phyloP scores from a whole-genome alignment of 495 filamentous ascomycete species.

The Aspergillus baeticus region DNA sequence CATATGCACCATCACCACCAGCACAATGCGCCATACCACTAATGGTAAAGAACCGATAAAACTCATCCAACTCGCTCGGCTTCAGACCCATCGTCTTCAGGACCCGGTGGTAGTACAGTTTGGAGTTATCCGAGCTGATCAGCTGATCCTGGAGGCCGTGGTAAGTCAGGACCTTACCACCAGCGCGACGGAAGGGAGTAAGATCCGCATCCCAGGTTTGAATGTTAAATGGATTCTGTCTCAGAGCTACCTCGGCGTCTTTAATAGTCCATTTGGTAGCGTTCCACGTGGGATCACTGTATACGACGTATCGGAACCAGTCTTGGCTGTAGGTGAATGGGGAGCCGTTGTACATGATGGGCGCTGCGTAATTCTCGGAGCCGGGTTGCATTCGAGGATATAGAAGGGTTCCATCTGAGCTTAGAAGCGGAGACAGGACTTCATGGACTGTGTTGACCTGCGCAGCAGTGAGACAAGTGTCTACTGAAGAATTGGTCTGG shows the following conservation, averaged over 20 bases:
- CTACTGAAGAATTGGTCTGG: constrained; percentile 23
- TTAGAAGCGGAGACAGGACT: constrained; percentile 54
- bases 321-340: constrained; percentile 42
- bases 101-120: constrained; percentile 45
- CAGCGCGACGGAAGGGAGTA: constrained; percentile 36
- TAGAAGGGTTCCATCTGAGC: constrained; percentile 49
- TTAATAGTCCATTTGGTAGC: constrained; percentile 35
- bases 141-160: constrained; percentile 48
- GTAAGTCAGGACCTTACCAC: constrained; percentile 52
- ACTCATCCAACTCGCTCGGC: constrained; percentile 48
- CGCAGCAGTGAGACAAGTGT: constrained; percentile 52
- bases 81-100: constrained; percentile 40
- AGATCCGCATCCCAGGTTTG: constrained; percentile 51
- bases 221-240: constrained; percentile 48
- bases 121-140: constrained; percentile 44
- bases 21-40: constrained; percentile 56
- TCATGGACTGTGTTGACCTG: constrained; percentile 56
- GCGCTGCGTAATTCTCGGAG: constrained; percentile 30
- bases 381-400: constrained; percentile 56
- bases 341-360: constrained; percentile 35
- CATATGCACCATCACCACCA: constrained; percentile 52
- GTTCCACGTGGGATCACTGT: constrained; percentile 50
- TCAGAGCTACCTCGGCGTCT: constrained; percentile 36
- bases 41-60: constrained; percentile 61
- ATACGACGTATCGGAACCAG: constrained; percentile 57